A percentile compares a stretch with the other conserved stretches of the same genome.
These are phyloP conservation scores for Yarrowia osloensis DNA, from an alignment of 805 yeast species.

Conservation along the genomic window DNA sequence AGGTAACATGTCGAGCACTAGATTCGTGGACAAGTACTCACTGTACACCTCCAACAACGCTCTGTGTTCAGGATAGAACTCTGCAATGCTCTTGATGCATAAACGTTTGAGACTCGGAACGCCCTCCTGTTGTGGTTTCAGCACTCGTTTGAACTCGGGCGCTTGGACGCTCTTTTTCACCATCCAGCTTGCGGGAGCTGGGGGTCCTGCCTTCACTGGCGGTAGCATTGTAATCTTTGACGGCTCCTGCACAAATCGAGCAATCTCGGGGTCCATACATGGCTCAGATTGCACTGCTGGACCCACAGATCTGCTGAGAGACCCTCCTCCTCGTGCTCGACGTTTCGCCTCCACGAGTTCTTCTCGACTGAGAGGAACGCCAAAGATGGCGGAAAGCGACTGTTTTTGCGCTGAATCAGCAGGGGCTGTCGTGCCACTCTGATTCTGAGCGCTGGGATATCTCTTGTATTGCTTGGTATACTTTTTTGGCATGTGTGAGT, in stretches of 20 bases:
- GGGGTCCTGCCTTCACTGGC: slow-evolving; percentile 12
- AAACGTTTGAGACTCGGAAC: not conserved
- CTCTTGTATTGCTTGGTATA: slow-evolving; percentile 19
- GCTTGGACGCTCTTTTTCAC: not conserved
- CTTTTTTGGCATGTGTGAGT: not conserved
- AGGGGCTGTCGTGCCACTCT: not conserved
- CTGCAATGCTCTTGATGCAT: not conserved
- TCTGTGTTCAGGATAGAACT: not conserved
- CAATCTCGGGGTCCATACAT: slow-evolving; percentile 13
- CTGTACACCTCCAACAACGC: slow-evolving; percentile 2
- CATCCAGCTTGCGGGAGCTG: slow-evolving; percentile 8
- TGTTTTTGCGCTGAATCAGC: not conserved
- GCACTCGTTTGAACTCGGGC: not conserved
- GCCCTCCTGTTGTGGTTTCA: not conserved
- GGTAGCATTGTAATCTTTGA: not conserved
- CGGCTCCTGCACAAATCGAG: not conserved
- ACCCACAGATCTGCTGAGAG: slow-evolving; percentile 5
- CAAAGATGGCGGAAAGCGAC: not conserved
- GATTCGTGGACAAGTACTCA: not conserved
- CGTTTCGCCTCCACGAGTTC: slow-evolving; percentile 1
- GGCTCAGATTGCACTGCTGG: slow-evolving; percentile 11
- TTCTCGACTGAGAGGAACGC: slow-evolving; percentile 6
- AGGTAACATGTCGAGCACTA: slow-evolving; percentile 5
- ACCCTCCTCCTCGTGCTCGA: slow-evolving; percentile 6
- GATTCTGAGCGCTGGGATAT: not conserved